These are phyloP conservation scores for Lophium mytilinum DNA, from an alignment of 495 filamentous ascomycete species.

Conservation along the genomic window DNA sequence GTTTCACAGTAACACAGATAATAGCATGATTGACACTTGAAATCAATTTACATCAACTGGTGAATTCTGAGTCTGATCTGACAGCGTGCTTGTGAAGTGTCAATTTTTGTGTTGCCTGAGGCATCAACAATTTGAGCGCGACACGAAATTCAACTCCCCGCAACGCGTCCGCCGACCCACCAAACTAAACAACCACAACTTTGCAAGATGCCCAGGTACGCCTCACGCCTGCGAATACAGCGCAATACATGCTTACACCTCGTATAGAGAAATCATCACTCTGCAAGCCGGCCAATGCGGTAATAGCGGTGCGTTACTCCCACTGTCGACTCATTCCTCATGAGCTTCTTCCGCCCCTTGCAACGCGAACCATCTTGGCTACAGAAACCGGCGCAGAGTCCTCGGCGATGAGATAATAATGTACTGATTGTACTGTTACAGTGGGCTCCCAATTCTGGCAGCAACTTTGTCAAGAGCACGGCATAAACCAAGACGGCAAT, in stretches of 20 bases:
- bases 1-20: too few relatives aligned
- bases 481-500: conserved; percentile 94
- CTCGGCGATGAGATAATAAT: too few relatives aligned
- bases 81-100: too few relatives aligned
- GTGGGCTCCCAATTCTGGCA: conserved; percentile 96
- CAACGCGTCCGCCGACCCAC: conserved; percentile 1
- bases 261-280: conserved; percentile 88
- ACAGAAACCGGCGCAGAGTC: not conserved
- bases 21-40: too few relatives aligned
- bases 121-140: not conserved
- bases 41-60: too few relatives aligned
- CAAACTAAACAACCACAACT: conserved; percentile 2
- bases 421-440: conserved; percentile 29
- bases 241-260: not conserved
- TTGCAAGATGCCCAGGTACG: conserved; percentile 28
- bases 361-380: not conserved
- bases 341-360: conserved; percentile 12
- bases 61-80: too few relatives aligned
- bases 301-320: conserved; percentile 75
- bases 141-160: not conserved
- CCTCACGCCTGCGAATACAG: not conserved
- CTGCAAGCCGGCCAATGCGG: conserved; percentile 98
- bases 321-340: not conserved
- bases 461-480: conserved; percentile 93
- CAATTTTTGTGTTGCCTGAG: too few relatives aligned